phyloP scores from a whole-genome alignment of 352 stramenopile species.

The Pythium oligandrum region DNA sequence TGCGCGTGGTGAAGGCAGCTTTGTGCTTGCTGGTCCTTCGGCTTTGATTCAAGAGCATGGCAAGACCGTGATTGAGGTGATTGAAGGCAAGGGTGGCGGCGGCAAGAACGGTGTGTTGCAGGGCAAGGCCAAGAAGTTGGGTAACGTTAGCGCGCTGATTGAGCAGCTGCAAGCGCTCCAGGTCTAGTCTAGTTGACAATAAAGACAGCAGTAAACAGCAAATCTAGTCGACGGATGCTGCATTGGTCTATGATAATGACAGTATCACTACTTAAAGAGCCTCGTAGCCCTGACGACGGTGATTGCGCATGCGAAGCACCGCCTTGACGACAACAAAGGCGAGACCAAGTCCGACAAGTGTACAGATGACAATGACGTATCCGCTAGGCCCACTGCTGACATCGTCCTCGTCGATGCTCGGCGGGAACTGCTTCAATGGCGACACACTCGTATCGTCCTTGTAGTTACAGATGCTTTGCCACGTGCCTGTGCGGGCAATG shows the following conservation, averaged over 20 bases:
- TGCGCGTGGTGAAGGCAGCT: constrained; percentile 45
- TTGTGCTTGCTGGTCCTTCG: constrained; percentile 56
- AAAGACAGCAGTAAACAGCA: too few relatives aligned
- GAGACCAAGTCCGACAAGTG: constrained; percentile 37
- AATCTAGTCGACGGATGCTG: too few relatives aligned
- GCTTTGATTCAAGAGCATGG: constrained; percentile 54
- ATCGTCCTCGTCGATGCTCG: constrained; percentile 13
- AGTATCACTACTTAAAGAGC: too few relatives aligned
- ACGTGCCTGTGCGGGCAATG: constrained; percentile 63
- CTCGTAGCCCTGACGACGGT: constrained; percentile 47
- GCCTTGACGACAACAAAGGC: constrained; percentile 55
- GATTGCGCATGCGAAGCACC: constrained; percentile 28
- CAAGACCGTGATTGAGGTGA: constrained; percentile 44
- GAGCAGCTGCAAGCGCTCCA: constrained; percentile 40
- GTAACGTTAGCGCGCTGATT: constrained; percentile 38
- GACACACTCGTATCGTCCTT: constrained; percentile 12
- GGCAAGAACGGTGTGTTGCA: constrained; percentile 75
- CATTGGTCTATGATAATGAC: too few relatives aligned
- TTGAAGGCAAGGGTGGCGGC: constrained; percentile 71
- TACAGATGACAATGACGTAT: constrained; percentile 39
- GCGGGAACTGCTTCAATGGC: constrained; percentile 16
- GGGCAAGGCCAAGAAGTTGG: constrained; percentile 63
- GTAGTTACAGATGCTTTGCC: constrained; percentile 82
- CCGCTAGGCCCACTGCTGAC: constrained; percentile 6
- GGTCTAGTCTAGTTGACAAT: background rate